phyloP scores from a whole-genome alignment of 176 grass and related monocot genomes.

The Guadua angustifolia region DNA sequence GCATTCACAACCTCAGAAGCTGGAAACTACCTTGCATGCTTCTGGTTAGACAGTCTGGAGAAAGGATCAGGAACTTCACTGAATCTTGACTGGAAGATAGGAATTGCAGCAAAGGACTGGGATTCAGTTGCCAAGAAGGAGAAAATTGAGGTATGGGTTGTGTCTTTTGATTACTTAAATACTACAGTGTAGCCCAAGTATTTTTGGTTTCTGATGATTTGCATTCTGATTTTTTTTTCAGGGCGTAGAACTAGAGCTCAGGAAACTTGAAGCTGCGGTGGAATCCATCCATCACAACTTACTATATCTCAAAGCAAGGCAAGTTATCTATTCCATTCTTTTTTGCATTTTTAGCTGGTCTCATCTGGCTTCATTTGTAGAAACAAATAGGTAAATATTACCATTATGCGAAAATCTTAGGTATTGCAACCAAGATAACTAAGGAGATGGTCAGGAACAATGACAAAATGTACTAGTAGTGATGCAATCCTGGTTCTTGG shows the following conservation, averaged over 20 bases:
- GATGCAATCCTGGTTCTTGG: background rate
- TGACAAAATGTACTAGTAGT: background rate
- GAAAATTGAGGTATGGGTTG: conserved; percentile 70
- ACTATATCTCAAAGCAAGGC: conserved; percentile 84
- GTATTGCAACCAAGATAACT: background rate
- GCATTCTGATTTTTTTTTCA: conserved; percentile 26
- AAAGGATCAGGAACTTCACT: conserved; percentile 61
- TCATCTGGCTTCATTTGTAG: background rate
- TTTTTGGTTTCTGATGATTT: conserved; percentile 17
- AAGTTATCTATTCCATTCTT: background rate
- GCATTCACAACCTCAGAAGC: conserved; percentile 87
- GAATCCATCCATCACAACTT: conserved; percentile 86
- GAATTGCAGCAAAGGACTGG: conserved; percentile 88
- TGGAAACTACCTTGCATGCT: conserved; percentile 88
- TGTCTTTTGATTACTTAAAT: background rate
- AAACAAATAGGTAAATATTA: background rate
- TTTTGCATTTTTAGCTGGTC: background rate
- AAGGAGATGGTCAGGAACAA: background rate
- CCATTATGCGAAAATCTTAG: background rate
- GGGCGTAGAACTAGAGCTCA: conserved; percentile 85
- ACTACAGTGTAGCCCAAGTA: background rate
- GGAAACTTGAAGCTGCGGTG: conserved; percentile 80
- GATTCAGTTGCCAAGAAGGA: conserved; percentile 90
- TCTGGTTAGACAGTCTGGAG: conserved; percentile 74
- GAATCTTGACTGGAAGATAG: conserved; percentile 90